These are phyloP conservation scores for Kodamaea sp. DNA, from an alignment of 1,139 yeast species.

Conservation along the genomic window DNA sequence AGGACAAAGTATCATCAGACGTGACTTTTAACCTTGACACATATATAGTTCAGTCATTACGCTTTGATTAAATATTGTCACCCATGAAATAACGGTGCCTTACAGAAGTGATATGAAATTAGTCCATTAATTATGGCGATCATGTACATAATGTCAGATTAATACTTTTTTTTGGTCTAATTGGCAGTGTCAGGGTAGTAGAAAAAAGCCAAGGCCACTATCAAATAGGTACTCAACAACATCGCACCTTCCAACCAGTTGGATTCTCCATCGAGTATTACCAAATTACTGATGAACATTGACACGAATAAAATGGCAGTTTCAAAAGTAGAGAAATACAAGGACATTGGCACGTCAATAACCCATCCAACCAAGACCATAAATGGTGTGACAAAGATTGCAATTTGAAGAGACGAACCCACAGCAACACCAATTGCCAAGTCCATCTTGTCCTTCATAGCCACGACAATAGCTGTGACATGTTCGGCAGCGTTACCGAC, in stretches of 20 bases:
- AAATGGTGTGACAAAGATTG: slow-evolving; percentile 91
- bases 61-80: too few relatives aligned
- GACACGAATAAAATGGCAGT: slow-evolving; percentile 88
- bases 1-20: too few relatives aligned
- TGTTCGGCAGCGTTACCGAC: slow-evolving; percentile 99
- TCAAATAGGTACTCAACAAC: slow-evolving; percentile 81
- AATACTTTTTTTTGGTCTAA: too few relatives aligned
- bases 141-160: too few relatives aligned
- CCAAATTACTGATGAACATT: slow-evolving; percentile 82
- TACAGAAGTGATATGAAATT: too few relatives aligned
- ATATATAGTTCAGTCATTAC: too few relatives aligned
- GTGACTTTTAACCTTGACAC: too few relatives aligned
- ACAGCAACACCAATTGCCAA: slow-evolving; percentile 95
- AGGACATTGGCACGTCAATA: slow-evolving; percentile 87
- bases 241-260: slow-evolving; percentile 97
- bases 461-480: slow-evolving; percentile 93
- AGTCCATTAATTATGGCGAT: too few relatives aligned
- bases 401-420: slow-evolving; percentile 95
- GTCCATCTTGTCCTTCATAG: slow-evolving; percentile 96
- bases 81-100: too few relatives aligned
- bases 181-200: slow-evolving; percentile 60
- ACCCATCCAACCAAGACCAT: slow-evolving; percentile 92
- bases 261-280: slow-evolving; percentile 89
- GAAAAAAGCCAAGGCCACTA: slow-evolving; percentile 86
- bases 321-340: slow-evolving; percentile 90